These are phyloP conservation scores for Kluyveromyces aestuarii DNA, from an alignment of 805 yeast species.

Conservation along the genomic window DNA sequence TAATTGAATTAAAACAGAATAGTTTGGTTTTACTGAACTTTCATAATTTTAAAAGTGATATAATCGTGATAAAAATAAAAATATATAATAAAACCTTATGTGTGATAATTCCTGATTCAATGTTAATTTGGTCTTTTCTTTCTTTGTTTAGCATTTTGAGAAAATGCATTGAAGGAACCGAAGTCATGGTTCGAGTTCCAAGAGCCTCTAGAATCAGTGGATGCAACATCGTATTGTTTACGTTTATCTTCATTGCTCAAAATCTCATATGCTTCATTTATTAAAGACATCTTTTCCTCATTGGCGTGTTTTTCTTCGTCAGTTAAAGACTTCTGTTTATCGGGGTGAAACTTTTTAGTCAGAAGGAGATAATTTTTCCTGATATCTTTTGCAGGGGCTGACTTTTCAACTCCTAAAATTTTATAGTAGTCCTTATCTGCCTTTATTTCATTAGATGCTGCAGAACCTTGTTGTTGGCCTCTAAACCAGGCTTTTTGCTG, in stretches of 20 bases:
- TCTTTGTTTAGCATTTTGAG: not conserved
- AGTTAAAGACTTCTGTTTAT: conserved; percentile 59
- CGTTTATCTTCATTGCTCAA: conserved; percentile 58
- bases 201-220: not conserved
- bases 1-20: no score
- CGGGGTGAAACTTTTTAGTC: conserved; percentile 84
- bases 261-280: conserved; percentile 88
- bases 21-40: no score
- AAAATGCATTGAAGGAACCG: not conserved
- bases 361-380: conserved; percentile 73
- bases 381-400: conserved; percentile 64
- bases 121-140: not conserved
- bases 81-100: not conserved
- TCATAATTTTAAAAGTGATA: conserved; percentile 12
- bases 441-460: conserved; percentile 10
- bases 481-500: conserved; percentile 32
- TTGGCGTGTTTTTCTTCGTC: conserved; percentile 59
- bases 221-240: conserved; percentile 52
- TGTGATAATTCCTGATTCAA: not conserved
- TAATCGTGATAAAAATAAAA: conserved; percentile 7
- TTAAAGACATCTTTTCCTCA: conserved; percentile 80
- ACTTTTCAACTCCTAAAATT: conserved; percentile 53
- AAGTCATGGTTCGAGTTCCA: not conserved
- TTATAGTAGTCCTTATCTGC: conserved; percentile 68
- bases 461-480: conserved; percentile 26